Conservation (phyloP, 192 early-diverging fungal species). For the Coemansia sp. region DNA sequence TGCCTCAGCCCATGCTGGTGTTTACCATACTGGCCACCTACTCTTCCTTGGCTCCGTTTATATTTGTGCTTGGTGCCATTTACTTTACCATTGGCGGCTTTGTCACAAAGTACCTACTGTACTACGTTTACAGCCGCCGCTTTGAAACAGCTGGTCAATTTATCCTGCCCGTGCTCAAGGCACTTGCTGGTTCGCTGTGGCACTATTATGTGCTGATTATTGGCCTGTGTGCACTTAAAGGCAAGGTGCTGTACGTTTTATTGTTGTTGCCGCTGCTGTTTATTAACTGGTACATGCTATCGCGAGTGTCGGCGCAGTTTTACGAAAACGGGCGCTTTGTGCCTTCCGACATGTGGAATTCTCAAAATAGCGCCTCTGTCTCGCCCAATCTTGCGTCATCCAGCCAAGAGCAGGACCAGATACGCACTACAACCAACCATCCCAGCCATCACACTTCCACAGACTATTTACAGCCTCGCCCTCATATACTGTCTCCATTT, state of each 20-base stretch:
- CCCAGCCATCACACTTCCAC: constrained; percentile 44
- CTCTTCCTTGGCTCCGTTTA: constrained; percentile 67
- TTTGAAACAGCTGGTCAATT: constrained; percentile 66
- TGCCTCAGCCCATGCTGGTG: constrained; percentile 67
- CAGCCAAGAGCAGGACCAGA: background rate
- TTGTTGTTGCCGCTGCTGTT: constrained; percentile 46
- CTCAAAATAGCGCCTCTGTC: background rate
- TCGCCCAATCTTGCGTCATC: background rate
- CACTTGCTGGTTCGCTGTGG: constrained; percentile 46
- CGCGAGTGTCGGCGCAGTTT: constrained; percentile 40
- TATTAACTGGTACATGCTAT: constrained; percentile 40
- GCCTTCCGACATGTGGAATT: constrained; percentile 30
- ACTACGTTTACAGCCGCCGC: constrained; percentile 73
- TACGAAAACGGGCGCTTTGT: constrained; percentile 41
- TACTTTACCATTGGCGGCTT: constrained; percentile 66
- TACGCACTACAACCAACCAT: background rate
- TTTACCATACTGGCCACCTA: constrained; percentile 75
- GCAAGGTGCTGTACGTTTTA: constrained; percentile 38
- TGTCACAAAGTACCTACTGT: constrained; percentile 71
- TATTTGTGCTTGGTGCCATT: constrained; percentile 66
- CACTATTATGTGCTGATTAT: constrained; percentile 52
- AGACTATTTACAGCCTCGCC: constrained; percentile 41
- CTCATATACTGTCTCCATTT: constrained; percentile 27
- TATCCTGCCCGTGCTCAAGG: constrained; percentile 46
- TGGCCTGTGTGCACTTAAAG: constrained; percentile 46